These are phyloP conservation scores for Termitomyces sp. DNA, from an alignment of 768 basidiomycete genomes.

Conservation along the genomic window DNA sequence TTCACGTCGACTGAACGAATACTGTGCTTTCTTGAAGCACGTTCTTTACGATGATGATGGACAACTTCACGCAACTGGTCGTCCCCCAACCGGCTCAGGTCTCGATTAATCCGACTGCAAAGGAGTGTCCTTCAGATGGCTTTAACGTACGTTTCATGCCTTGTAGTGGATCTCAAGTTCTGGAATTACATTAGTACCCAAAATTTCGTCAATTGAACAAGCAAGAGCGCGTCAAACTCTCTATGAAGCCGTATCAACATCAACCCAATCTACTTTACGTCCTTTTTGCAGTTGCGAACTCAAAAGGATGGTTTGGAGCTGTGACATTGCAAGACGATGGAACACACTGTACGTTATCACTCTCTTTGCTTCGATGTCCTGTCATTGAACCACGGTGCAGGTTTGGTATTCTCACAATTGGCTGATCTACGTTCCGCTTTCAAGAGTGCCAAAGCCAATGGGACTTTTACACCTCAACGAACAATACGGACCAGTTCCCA, in stretches of 20 bases:
- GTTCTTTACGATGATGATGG: slow-evolving; percentile 16
- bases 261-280: slow-evolving; percentile 36
- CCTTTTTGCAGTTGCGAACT: slow-evolving; percentile 56
- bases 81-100: slow-evolving; percentile 32
- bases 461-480: slow-evolving; percentile 47
- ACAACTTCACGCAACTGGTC: slow-evolving; percentile 32
- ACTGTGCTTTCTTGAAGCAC: not conserved
- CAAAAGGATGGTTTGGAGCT: slow-evolving; percentile 68
- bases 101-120: slow-evolving; percentile 31
- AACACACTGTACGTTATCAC: slow-evolving; percentile 30
- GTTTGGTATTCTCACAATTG: slow-evolving; percentile 57
- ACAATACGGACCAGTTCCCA: slow-evolving; percentile 36
- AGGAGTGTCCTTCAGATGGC: slow-evolving; percentile 35
- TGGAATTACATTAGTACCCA: slow-evolving; percentile 34
- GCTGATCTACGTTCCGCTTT: slow-evolving; percentile 54
- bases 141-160: slow-evolving; percentile 34
- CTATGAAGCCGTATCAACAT: slow-evolving; percentile 42
- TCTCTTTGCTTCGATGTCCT: not conserved
- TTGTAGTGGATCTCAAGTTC: not conserved
- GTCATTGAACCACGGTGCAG: slow-evolving; percentile 27
- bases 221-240: slow-evolving; percentile 59
- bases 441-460: slow-evolving; percentile 33
- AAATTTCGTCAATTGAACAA: slow-evolving; percentile 51
- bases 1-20: not conserved
- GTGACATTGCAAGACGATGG: slow-evolving; percentile 32